Evolutionary conservation across 352 stramenopile genomes (phyloP).

Genomic region (Phytopythium boreale): DNA sequence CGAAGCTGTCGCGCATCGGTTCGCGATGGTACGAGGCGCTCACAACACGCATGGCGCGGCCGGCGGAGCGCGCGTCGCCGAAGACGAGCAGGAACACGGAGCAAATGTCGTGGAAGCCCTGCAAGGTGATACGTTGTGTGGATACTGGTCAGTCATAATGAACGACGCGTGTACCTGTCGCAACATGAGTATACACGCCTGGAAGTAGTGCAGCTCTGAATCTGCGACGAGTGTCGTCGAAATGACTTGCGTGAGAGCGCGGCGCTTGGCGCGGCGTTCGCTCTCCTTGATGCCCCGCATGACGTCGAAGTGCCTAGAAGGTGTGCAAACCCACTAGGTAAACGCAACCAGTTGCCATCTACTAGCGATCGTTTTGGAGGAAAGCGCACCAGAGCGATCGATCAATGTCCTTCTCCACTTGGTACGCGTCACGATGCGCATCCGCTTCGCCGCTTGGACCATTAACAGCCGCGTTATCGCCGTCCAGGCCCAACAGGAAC

Average conservation of each 20-base stretch:
- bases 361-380: not conserved
- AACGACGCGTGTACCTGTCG: not conserved
- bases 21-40: constrained; percentile 90
- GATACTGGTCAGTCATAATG: not conserved
- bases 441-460: constrained; percentile 7
- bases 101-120: constrained; percentile 93
- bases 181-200: constrained; percentile 21
- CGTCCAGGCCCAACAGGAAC: constrained; percentile 36
- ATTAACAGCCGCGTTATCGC: constrained; percentile 10
- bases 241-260: constrained; percentile 62
- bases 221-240: constrained; percentile 42
- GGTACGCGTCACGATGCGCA: constrained; percentile 55
- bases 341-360: not conserved
- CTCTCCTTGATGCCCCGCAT: constrained; percentile 53
- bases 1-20: constrained; percentile 83
- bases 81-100: constrained; percentile 82
- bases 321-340: constrained; percentile 1
- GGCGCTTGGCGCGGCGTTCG: constrained; percentile 60
- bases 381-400: constrained; percentile 62
- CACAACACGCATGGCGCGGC: constrained; percentile 65
- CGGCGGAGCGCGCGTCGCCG: constrained; percentile 60
- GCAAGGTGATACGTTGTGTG: constrained; percentile 1
- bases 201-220: constrained; percentile 74
- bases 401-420: constrained; percentile 85
- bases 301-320: constrained; percentile 66